Evolutionary conservation across 306 rosid genomes (phyloP), one percentile per base, ranked within the genome.

Genomic region (Pyrus bretschneideri): DNA sequence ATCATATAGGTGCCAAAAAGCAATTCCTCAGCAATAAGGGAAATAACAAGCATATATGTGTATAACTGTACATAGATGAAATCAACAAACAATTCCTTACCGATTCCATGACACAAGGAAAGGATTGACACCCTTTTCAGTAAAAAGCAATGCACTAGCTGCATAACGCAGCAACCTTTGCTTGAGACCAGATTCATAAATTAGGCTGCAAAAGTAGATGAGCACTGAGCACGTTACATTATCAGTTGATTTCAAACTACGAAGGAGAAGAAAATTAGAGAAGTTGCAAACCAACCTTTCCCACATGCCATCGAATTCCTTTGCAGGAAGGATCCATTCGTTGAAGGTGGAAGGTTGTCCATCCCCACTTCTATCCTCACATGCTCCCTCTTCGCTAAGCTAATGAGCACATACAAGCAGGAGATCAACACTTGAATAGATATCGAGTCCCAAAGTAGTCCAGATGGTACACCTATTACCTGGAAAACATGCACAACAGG

Each of bases 91-190:
- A 54, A 11, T 40, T 64, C 75, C 84, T 82, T 82, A 95, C 99
- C 99, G 97, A 73, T 95, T 92, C 99, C 98, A 95, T 19, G 99
- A 92, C 83, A 95, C 92, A 59, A 95, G 93, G 78, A 95, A 92
- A 59, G 93, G 96, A 79, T 95, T 88, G 49, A 95, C 96, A 70
- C 98, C 97, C 88, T 89, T 95, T 73, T 95, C 98, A 62, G 93
- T 89, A 74, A 93, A 93, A 85, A 91, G 91, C 84, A 93, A 87
- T 42, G 98, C 98, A 85, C 93, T 93, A 17, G 97, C 98, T 15
- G 98, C 96, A 83, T 91, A 93, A 14, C 83, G 87, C 77, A 93
- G 72, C 74, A 93, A 77, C 85, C 99, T 85, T 85, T 87, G 89
- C 92, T 95, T 95, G 83, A 95, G 97, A 79, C 97, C 98, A 76